Evolutionary conservation across 2,329 filamentous ascomycete species (phyloP).

Genomic region (Parasarocladium wereldwijsianum): DNA sequence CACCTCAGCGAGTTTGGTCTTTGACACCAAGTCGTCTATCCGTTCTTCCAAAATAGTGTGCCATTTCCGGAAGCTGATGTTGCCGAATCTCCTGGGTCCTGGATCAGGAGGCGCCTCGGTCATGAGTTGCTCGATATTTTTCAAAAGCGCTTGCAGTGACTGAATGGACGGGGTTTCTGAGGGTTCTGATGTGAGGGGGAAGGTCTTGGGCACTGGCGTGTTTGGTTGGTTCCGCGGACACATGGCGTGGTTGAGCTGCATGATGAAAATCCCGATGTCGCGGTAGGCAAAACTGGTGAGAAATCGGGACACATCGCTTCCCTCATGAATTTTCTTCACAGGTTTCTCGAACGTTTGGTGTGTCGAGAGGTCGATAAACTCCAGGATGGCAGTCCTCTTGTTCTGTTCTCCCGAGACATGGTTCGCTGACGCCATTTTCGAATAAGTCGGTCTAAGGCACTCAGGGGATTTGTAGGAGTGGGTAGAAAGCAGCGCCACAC

Average conservation of each 20-base stretch:
- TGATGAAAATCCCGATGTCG: constrained; percentile 73
- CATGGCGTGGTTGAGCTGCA: constrained; percentile 81
- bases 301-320: constrained; percentile 67
- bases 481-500: too few species aligned
- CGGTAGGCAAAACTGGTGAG: constrained; percentile 69
- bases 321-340: constrained; percentile 70
- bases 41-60: constrained; percentile 51
- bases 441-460: too few species aligned
- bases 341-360: constrained; percentile 50
- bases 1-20: constrained; percentile 15
- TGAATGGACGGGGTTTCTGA: constrained; percentile 38
- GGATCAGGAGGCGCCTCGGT: constrained; percentile 70
- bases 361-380: constrained; percentile 31
- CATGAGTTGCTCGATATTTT: constrained; percentile 50
- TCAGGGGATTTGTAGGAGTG: too few species aligned
- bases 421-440: too few species aligned
- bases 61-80: constrained; percentile 82
- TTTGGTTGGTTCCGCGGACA: constrained; percentile 49
- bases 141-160: constrained; percentile 51
- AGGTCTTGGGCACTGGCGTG: constrained; percentile 20
- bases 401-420: too few species aligned
- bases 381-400: too few species aligned
- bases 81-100: constrained; percentile 82
- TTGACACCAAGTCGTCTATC: constrained; percentile 22
- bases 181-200: constrained; percentile 25